Conservation (phyloP, 805 yeast species). For the Candida ovalis region DNA sequence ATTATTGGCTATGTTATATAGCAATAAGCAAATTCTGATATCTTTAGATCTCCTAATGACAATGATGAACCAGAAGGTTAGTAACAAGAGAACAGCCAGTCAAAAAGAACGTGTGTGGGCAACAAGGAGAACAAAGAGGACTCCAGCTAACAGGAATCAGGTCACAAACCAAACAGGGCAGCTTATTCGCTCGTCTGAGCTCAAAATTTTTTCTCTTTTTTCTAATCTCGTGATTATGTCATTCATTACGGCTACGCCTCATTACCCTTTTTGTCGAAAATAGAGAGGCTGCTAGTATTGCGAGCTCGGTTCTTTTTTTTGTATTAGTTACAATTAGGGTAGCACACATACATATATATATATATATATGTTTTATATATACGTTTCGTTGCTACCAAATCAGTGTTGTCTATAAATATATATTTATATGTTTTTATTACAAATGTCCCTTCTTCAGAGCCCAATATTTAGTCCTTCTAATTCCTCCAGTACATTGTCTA, state of each 20-base stretch:
- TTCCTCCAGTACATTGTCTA: neutral
- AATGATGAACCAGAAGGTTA: too few relatives aligned
- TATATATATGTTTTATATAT: too few relatives aligned
- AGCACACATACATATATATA: neutral
- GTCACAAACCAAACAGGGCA: too few relatives aligned
- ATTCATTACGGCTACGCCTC: neutral
- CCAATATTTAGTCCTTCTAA: neutral
- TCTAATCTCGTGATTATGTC: neutral
- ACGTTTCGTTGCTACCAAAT: too few relatives aligned
- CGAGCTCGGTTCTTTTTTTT: neutral
- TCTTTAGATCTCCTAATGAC: too few relatives aligned
- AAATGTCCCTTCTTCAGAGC: neutral
- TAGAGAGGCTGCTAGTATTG: too few relatives aligned
- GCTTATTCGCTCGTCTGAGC: neutral
- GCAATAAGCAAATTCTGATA: too few relatives aligned
- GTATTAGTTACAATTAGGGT: neutral
- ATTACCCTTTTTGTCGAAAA: neutral
- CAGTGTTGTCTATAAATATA: neutral
- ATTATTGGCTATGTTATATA: too few relatives aligned
- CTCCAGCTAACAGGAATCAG: too few relatives aligned
- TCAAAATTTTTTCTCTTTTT: neutral
- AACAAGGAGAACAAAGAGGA: too few relatives aligned
- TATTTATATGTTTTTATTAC: neutral
- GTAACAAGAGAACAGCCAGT: too few relatives aligned
- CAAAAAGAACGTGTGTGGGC: too few relatives aligned